Conservation (phyloP, 495 filamentous ascomycete species). For the Aspergillus indologenus region DNA sequence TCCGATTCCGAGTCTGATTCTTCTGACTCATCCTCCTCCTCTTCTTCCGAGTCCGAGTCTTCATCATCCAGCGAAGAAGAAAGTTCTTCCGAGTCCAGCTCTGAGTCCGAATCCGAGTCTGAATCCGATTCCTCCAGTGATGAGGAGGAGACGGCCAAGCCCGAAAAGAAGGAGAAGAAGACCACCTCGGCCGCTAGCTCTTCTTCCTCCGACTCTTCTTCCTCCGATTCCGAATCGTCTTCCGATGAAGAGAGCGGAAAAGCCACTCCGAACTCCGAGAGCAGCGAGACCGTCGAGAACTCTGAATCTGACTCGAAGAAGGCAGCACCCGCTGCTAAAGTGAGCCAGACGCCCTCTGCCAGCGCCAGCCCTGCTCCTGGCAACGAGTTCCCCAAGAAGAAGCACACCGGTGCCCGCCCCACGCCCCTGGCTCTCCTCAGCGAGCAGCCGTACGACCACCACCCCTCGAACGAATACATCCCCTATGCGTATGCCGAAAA, state of each 20-base stretch:
- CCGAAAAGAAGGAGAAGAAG: background rate
- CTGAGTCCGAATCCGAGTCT: conserved; percentile 39
- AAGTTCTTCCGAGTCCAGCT: conserved; percentile 25
- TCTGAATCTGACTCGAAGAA: conserved; percentile 31
- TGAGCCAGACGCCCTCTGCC: conserved; percentile 32
- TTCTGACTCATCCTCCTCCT: conserved; percentile 33
- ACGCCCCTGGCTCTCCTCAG: conserved; percentile 49
- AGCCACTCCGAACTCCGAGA: conserved; percentile 22
- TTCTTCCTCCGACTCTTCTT: conserved; percentile 31
- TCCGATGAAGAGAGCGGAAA: conserved; percentile 18
- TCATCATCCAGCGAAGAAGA: conserved; percentile 16
- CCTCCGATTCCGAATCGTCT: conserved; percentile 23
- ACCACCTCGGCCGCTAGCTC: conserved; percentile 19
- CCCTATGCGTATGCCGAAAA: conserved; percentile 84
- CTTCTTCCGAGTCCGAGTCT: conserved; percentile 30
- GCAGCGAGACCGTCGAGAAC: conserved; percentile 33
- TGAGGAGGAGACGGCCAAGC: conserved; percentile 1
- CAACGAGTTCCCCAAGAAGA: conserved; percentile 48
- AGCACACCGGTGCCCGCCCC: conserved; percentile 45
- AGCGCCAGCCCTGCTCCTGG: conserved; percentile 44
- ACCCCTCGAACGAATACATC: conserved; percentile 68
- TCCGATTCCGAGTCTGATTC: conserved; percentile 30
- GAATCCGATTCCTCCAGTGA: conserved; percentile 29
- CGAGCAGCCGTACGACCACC: conserved; percentile 41
- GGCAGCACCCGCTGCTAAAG: conserved; percentile 29